These are phyloP conservation scores for Aphanomyces astaci DNA, from an alignment of 352 stramenopile genomes.

Conservation along the genomic window DNA sequence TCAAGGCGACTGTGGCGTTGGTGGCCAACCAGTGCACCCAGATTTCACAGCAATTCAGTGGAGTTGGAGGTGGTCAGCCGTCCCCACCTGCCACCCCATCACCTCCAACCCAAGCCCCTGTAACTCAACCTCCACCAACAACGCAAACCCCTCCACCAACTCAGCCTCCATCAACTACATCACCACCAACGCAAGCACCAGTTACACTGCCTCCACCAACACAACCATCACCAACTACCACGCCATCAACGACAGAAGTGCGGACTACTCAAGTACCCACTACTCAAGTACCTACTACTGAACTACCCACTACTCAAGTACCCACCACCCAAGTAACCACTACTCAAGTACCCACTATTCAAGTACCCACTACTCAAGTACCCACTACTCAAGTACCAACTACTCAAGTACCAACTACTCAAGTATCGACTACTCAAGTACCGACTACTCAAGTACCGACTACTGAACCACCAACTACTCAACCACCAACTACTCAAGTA, in stretches of 20 bases:
- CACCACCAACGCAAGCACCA: not conserved
- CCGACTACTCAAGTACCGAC: not conserved
- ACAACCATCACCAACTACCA: not conserved
- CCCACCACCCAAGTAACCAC: not conserved
- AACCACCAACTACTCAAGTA: not conserved
- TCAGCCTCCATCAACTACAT: not conserved
- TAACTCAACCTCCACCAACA: not conserved
- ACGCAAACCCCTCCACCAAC: not conserved
- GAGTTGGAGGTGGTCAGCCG: not conserved
- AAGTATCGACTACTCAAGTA: not conserved
- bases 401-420: not conserved
- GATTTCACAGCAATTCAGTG: slow-evolving; percentile 31
- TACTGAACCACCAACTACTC: not conserved
- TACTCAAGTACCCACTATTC: not conserved
- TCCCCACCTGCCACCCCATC: not conserved
- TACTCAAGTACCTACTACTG: not conserved
- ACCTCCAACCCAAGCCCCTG: too few species aligned
- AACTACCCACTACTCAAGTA: not conserved
- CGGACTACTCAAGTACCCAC: not conserved
- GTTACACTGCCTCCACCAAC: not conserved
- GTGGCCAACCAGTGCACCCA: slow-evolving; percentile 30
- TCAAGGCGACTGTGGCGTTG: slow-evolving; percentile 30
- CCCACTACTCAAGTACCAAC: not conserved
- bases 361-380: not conserved
- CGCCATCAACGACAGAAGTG: not conserved